These are phyloP conservation scores for Paecilomyces niveus DNA, from an alignment of 2,329 filamentous ascomycete species.

Conservation along the genomic window DNA sequence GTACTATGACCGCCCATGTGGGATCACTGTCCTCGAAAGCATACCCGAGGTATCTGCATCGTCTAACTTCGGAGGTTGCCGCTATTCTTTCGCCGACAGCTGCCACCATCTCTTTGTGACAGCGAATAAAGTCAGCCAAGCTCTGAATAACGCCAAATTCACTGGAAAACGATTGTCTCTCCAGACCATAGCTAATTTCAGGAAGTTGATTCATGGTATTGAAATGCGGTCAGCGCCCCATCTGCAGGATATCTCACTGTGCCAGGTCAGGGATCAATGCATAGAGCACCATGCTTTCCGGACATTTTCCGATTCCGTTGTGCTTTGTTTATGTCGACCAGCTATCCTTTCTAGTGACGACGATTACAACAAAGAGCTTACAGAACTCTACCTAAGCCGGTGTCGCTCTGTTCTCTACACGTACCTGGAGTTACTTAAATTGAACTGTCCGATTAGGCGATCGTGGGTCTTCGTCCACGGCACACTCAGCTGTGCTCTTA, in stretches of 20 bases:
- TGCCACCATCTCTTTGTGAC: background rate
- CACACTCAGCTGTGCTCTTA: background rate
- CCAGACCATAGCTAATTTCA: background rate
- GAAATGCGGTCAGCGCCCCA: background rate
- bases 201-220: background rate
- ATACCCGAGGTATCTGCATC: background rate
- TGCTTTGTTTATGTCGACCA: background rate
- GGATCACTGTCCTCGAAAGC: background rate
- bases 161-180: background rate
- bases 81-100: background rate
- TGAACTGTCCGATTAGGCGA: background rate
- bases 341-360: background rate
- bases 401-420: background rate
- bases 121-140: background rate
- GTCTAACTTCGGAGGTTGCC: background rate
- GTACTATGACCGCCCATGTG: background rate
- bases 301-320: background rate
- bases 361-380: background rate
- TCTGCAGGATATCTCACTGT: background rate
- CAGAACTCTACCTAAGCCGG: background rate
- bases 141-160: background rate
- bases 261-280: background rate
- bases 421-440: background rate
- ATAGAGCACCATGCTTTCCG: background rate
- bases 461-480: background rate